A percentile compares a stretch with the other conserved stretches of the same genome.
Conservation (phyloP, 148 eudicot genomes). For the Silene uniflora region DNA sequence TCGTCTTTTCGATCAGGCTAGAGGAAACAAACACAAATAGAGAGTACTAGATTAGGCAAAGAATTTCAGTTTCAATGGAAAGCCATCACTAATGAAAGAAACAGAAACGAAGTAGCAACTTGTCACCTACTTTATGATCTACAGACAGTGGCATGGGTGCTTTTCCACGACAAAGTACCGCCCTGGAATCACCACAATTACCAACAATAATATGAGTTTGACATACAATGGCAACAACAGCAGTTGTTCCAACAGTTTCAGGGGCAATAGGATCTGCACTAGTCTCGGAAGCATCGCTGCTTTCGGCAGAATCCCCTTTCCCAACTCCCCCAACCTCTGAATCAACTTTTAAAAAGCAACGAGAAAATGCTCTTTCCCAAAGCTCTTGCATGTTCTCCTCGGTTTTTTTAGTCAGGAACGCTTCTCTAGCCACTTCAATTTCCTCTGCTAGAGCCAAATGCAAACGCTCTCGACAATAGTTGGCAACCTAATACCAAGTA, state of each 20-base stretch:
- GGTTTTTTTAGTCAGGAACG: constrained; percentile 15
- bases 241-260: constrained; percentile 59
- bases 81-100: not conserved
- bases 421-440: constrained; percentile 31
- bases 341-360: constrained; percentile 49
- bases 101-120: not conserved
- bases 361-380: constrained; percentile 43
- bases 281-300: constrained; percentile 21
- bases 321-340: constrained; percentile 46
- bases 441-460: constrained; percentile 46
- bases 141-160: constrained; percentile 47
- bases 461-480: constrained; percentile 52
- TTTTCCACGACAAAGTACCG: constrained; percentile 61
- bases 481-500: constrained; percentile 41
- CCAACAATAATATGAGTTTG: constrained; percentile 47
- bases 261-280: constrained; percentile 41
- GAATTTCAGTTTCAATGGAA: not conserved
- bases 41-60: constrained; percentile 8
- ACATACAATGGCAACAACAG: constrained; percentile 50
- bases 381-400: constrained; percentile 30
- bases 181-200: constrained; percentile 64
- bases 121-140: constrained; percentile 50
- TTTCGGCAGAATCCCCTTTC: constrained; percentile 18
- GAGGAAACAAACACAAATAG: not conserved
- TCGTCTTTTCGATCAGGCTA: constrained; percentile 65